Percentiles rank a stretch among this genome's conserved stretches.
phyloP scores from a whole-genome alignment of 176 grass and related monocot genomes.

The Urochloa ruziziensis region DNA sequence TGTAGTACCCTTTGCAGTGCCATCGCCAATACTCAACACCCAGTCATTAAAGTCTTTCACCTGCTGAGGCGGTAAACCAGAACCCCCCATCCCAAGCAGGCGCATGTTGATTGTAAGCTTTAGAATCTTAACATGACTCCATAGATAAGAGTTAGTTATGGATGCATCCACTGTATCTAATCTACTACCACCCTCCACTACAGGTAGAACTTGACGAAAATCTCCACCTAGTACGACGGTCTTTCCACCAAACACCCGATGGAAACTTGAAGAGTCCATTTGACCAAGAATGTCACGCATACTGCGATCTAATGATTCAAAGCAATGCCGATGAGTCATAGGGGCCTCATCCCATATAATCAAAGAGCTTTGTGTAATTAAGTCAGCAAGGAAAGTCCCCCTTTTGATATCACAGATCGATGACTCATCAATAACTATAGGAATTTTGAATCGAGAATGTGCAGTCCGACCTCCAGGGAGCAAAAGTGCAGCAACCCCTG shows the following conservation, averaged over 20 bases:
- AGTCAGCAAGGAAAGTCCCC: not conserved
- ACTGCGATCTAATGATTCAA: not conserved
- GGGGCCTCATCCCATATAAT: not conserved
- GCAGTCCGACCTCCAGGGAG: not conserved
- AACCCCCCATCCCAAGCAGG: not conserved
- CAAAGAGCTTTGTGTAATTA: not conserved
- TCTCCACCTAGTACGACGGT: not conserved
- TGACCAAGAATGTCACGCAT: not conserved
- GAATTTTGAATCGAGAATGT: not conserved
- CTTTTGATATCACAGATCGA: not conserved
- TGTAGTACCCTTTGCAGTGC: not conserved
- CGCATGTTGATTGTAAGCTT: not conserved
- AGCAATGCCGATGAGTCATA: not conserved
- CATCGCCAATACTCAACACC: not conserved
- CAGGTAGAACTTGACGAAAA: not conserved
- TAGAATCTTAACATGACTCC: not conserved
- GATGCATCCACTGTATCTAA: not conserved
- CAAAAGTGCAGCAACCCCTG: too few relatives aligned
- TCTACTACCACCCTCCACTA: not conserved
- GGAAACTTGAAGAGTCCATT: not conserved
- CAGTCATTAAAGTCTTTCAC: not conserved
- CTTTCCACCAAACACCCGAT: not conserved
- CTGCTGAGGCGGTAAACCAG: not conserved
- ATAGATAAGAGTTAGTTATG: not conserved
- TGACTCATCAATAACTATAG: not conserved